Percentiles rank a stretch among this genome's conserved stretches.
phyloP scores from a whole-genome alignment of 2,329 filamentous ascomycete species.

The Hirsutella thompsonii region DNA sequence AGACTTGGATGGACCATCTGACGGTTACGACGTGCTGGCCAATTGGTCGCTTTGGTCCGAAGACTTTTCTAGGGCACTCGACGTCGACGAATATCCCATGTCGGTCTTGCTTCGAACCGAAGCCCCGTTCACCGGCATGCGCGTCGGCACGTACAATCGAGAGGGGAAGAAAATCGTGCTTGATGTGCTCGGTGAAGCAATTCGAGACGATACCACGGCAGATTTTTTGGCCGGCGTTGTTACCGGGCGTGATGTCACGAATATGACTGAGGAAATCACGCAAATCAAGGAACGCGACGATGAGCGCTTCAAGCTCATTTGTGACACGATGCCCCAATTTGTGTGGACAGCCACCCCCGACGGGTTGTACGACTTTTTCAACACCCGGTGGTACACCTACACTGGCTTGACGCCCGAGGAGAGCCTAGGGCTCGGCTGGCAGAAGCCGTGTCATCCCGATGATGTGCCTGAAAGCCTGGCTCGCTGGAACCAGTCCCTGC shows the following conservation, averaged over 20 bases:
- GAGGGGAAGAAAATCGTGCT: constrained; percentile 41
- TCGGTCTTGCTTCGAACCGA: constrained; percentile 49
- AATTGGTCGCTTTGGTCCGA: constrained; percentile 52
- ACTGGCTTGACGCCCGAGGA: constrained; percentile 53
- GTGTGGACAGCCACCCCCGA: constrained; percentile 63
- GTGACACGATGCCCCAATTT: constrained; percentile 58
- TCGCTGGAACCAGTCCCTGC: constrained; percentile 49
- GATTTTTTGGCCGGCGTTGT: constrained; percentile 65
- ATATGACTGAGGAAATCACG: constrained; percentile 54
- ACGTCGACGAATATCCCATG: constrained; percentile 52
- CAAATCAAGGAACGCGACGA: constrained; percentile 60
- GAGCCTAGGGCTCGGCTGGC: constrained; percentile 51
- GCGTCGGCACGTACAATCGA: constrained; percentile 50
- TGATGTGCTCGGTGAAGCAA: constrained; percentile 54
- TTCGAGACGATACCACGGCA: constrained; percentile 52
- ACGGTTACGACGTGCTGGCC: constrained; percentile 43
- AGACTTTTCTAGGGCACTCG: constrained; percentile 48
- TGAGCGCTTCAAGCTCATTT: constrained; percentile 61
- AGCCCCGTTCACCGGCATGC: constrained; percentile 41
- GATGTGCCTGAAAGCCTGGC: constrained; percentile 44
- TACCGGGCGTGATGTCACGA: constrained; percentile 59
- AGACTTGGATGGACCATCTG: constrained; percentile 24
- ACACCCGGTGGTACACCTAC: constrained; percentile 67
- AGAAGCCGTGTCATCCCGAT: constrained; percentile 54
- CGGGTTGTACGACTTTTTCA: constrained; percentile 61